Evolutionary conservation across 352 stramenopile species (phyloP).

Genomic region (Discostella stelligera): DNA sequence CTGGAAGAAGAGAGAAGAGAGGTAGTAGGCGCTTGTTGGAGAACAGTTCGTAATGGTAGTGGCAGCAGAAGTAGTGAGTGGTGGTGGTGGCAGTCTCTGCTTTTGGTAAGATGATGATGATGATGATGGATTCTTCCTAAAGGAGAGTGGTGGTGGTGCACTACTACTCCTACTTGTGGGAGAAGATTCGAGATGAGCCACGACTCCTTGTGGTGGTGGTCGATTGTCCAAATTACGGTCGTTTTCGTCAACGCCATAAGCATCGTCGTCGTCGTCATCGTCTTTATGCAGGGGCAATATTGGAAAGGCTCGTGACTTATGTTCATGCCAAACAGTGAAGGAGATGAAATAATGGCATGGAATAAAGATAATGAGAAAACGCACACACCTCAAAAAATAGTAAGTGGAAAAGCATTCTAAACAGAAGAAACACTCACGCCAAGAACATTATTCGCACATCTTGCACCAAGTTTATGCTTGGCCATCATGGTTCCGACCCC

Average conservation of each 20-base stretch:
- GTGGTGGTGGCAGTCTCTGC: neutral
- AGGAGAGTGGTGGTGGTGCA: neutral
- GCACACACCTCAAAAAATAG: too few relatives aligned
- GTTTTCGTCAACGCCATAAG: constrained; percentile 13
- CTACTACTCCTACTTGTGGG: neutral
- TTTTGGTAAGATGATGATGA: neutral
- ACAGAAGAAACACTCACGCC: too few relatives aligned
- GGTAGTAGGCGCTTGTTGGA: neutral
- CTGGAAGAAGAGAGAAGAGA: constrained; percentile 19
- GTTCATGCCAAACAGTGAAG: neutral
- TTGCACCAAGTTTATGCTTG: neutral
- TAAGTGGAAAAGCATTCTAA: too few relatives aligned
- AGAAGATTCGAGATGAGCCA: neutral
- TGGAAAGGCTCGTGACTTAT: constrained; percentile 27
- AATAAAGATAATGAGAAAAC: neutral
- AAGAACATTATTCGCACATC: neutral
- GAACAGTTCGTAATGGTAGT: neutral
- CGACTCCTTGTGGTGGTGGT: neutral
- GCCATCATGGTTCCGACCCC: neutral
- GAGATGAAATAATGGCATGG: neutral
- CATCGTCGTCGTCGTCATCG: constrained; percentile 15
- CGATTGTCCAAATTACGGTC: constrained; percentile 16
- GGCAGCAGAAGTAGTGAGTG: too few relatives aligned
- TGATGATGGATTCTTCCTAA: neutral
- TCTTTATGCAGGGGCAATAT: constrained; percentile 36